Evolutionary conservation across 371 early-diverging fungal species (phyloP).

Genomic region (Mucor racemosus): DNA sequence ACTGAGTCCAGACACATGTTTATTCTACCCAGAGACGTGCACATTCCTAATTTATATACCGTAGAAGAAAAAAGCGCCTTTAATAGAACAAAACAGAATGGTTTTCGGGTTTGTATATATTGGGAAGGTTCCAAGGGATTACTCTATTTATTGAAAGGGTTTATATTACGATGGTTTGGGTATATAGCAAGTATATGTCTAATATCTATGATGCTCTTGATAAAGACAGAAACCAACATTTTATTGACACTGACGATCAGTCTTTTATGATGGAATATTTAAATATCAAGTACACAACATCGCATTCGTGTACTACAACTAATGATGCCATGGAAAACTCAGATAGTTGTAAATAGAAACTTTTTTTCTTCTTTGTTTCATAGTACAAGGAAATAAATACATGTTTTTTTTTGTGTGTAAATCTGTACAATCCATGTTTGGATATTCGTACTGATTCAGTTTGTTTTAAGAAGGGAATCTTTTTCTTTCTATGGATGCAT

Average conservation of each 20-base stretch:
- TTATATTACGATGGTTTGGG: too few relatives aligned
- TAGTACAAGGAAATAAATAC: not conserved
- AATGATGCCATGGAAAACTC: constrained; percentile 1
- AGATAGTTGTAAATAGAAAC: constrained; percentile 4
- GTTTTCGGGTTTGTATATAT: not conserved
- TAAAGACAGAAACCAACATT: too few relatives aligned
- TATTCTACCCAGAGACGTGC: not conserved
- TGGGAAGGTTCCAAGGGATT: not conserved
- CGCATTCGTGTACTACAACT: not conserved
- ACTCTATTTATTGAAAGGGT: too few relatives aligned
- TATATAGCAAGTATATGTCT: too few relatives aligned
- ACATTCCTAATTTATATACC: not conserved
- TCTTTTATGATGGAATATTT: not conserved
- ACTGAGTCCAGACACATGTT: constrained; percentile 9
- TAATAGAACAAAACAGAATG: not conserved
- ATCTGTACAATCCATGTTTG: too few relatives aligned
- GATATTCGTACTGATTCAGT: not conserved
- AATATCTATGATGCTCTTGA: too few relatives aligned
- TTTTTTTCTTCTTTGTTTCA: not conserved
- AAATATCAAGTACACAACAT: not conserved
- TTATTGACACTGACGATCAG: not conserved
- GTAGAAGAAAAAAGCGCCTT: constrained; percentile 1
- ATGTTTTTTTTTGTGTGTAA: not conserved
- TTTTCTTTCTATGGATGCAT: not conserved
- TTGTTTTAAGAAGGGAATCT: not conserved